A percentile compares a stretch with the other conserved stretches of the same genome.
These are phyloP conservation scores for Pseudoneurospora amorphoporcata DNA, from an alignment of 495 filamentous ascomycete genomes.

Conservation along the genomic window DNA sequence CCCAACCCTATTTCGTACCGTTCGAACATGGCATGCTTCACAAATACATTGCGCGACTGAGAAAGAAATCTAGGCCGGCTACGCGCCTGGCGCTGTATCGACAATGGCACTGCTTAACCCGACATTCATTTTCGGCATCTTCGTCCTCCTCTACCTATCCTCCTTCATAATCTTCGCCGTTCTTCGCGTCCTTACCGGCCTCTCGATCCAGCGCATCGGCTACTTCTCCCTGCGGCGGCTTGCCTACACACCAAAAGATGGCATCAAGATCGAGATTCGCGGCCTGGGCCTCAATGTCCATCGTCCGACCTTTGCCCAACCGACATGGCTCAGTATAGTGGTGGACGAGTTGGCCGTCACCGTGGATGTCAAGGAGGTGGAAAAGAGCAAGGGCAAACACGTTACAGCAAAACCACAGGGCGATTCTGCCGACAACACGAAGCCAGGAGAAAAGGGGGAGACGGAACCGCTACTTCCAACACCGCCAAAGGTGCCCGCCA, in stretches of 20 bases:
- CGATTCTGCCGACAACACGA: conserved; percentile 12
- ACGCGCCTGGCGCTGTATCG: not conserved
- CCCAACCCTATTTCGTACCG: not conserved
- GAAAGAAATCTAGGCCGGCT: not conserved
- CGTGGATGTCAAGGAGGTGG: conserved; percentile 58
- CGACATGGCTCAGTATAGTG: conserved; percentile 90
- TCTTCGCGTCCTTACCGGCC: conserved; percentile 79
- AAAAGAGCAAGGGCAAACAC: conserved; percentile 29
- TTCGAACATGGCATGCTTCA: conserved; percentile 1
- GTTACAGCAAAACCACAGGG: not conserved
- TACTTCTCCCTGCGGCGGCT: conserved; percentile 86
- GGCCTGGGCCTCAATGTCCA: conserved; percentile 81
- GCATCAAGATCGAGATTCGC: conserved; percentile 79
- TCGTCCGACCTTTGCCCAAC: conserved; percentile 88
- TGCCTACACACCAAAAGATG: conserved; percentile 76
- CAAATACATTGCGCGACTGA: not conserved
- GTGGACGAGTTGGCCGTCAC: conserved; percentile 77
- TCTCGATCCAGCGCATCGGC: conserved; percentile 92
- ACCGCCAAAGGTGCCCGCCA: conserved; percentile 13
- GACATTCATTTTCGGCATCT: conserved; percentile 72
- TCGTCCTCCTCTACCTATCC: conserved; percentile 78
- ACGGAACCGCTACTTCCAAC: conserved; percentile 11
- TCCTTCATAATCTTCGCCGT: conserved; percentile 92
- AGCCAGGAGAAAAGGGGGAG: conserved; percentile 9
- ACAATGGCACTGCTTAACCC: conserved; percentile 46